phyloP scores from a whole-genome alignment of 257 asterid species.

The Solanum tarapatanum region DNA sequence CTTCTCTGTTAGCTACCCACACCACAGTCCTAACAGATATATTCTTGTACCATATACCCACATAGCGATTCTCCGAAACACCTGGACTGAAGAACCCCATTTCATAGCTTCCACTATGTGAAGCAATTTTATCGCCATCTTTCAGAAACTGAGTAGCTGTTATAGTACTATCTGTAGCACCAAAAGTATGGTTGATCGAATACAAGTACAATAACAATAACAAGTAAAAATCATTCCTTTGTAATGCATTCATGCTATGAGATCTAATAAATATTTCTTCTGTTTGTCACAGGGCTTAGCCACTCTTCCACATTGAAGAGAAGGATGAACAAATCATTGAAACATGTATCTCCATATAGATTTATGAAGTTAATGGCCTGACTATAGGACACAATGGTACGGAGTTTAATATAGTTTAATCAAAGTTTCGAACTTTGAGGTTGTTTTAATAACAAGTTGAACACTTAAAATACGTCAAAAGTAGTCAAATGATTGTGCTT shows the following conservation, averaged over 20 bases:
- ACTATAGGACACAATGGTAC: background rate
- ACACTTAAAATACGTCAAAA: background rate
- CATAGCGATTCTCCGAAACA: background rate
- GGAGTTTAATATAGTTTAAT: background rate
- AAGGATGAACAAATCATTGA: background rate
- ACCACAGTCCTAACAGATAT: background rate
- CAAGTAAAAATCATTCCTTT: background rate
- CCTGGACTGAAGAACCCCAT: background rate
- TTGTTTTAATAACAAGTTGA: background rate
- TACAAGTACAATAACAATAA: background rate
- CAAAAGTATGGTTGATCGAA: background rate
- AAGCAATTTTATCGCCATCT: slow-evolving; percentile 1
- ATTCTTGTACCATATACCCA: background rate
- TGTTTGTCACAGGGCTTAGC: background rate
- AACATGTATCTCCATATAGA: background rate
- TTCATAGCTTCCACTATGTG: background rate
- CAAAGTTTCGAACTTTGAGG: background rate
- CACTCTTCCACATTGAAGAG: background rate
- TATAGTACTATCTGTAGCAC: background rate
- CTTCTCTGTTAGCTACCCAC: background rate
- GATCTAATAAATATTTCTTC: background rate
- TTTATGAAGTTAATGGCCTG: background rate
- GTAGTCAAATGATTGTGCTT: background rate
- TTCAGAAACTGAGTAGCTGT: background rate
- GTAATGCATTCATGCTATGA: background rate